Evolutionary conservation across 2,329 filamentous ascomycete species (phyloP).

Genomic region (Plenodomus lindquistii): DNA sequence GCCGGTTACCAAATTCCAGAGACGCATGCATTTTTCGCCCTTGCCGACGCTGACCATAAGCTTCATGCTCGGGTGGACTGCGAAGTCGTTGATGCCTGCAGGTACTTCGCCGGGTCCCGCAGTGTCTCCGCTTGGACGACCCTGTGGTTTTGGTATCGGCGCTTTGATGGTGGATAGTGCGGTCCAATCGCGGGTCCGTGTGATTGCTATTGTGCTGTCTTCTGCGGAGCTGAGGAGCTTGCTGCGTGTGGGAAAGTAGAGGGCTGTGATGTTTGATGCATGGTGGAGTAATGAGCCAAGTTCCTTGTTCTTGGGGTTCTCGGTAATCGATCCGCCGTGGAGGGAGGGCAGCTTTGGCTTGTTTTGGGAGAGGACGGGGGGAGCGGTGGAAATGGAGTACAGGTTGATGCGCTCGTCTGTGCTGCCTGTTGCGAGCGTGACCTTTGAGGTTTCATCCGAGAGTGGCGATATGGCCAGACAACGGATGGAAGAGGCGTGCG

Average conservation of each 20-base stretch:
- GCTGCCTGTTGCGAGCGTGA: conserved; percentile 86
- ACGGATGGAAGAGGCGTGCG: conserved; percentile 86
- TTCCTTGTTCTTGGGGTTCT: conserved; percentile 86
- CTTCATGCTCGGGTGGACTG: conserved; percentile 94
- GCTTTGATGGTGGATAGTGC: conserved; percentile 86
- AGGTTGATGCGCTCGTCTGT: conserved; percentile 95
- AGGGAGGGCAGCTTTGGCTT: conserved; percentile 67
- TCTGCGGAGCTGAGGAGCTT: conserved; percentile 89
- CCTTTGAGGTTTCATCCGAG: conserved; percentile 73
- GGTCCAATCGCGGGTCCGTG: conserved; percentile 85
- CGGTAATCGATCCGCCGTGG: conserved; percentile 72
- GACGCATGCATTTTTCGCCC: conserved; percentile 85
- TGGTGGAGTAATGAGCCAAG: conserved; percentile 88
- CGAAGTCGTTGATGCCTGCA: conserved; percentile 91
- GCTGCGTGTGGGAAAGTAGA: conserved; percentile 80
- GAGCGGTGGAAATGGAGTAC: conserved; percentile 74
- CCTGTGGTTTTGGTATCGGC: conserved; percentile 77
- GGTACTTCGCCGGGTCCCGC: conserved; percentile 79
- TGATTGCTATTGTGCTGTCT: conserved; percentile 89
- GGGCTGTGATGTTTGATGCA: conserved; percentile 74
- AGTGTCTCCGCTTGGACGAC: conserved; percentile 87
- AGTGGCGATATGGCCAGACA: conserved; percentile 79
- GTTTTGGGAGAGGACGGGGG: conserved; percentile 60
- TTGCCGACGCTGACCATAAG: conserved; percentile 91
- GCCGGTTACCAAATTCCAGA: conserved; percentile 96